Conservation (phyloP, 2,329 filamentous ascomycete genomes). For the Meredithiella fracta region DNA sequence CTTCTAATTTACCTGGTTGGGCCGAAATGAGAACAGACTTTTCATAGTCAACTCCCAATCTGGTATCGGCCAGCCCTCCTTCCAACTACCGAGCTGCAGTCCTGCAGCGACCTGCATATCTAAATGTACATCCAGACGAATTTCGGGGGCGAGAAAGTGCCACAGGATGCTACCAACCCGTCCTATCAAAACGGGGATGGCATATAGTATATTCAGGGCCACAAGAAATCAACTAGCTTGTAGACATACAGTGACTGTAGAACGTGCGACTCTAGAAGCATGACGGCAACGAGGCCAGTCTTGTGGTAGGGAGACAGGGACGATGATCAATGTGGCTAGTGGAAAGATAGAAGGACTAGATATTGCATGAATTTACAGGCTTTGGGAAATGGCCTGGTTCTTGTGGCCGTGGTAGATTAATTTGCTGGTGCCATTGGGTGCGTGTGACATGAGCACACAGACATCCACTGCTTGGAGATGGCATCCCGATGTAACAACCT, state of each 20-base stretch:
- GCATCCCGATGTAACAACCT: no score
- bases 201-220: neutral
- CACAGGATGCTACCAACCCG: neutral
- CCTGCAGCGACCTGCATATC: conserved; percentile 1
- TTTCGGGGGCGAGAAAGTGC: neutral
- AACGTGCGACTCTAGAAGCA: neutral
- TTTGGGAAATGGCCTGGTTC: no score
- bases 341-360: no score
- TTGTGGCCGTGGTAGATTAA: no score
- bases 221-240: neutral
- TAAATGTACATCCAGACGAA: neutral
- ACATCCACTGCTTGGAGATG: no score
- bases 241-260: neutral
- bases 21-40: conserved; percentile 1
- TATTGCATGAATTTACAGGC: no score
- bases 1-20: neutral
- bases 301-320: neutral
- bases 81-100: conserved; percentile 7
- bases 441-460: no score
- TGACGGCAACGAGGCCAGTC: neutral
- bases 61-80: neutral
- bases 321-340: no score
- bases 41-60: neutral
- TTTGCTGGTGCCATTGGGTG: no score
- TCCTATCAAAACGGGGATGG: neutral